Base-by-base conservation (phyloP, 2,329 filamentous ascomycete species). In the Nemania diffusa region DNA sequence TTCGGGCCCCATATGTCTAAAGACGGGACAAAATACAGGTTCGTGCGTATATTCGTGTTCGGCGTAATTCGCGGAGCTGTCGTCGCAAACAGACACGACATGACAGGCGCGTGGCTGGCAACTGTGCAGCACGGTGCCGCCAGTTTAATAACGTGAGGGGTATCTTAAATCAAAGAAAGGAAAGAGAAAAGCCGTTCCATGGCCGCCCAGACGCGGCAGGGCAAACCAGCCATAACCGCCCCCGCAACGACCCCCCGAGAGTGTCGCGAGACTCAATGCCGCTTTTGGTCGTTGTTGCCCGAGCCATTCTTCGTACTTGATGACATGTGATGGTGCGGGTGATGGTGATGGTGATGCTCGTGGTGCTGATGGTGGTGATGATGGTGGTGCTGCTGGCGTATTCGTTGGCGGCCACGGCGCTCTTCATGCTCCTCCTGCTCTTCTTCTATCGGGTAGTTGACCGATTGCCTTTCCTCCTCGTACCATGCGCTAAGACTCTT, bases 401-500 rank as follows among this genome's bases (percentile, higher is more conserved):
- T 79, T 62, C 81, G 74, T 70, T 80, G 78, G 1, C 82, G 79
- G 4, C 81, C 81, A 37, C 80, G 76, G 34, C 77, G 78, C 71
- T 79, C 75, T 71, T 81, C 78, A 27, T 77, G 78, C 71, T 79
- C 75, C 70, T 81, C 78, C 26, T 77, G 78, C 71, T 79, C 75
- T 71, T 81, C 78, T 71, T 82, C 80, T 50, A 81, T 82, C 27
- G 80, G 78, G 55, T 78, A 77, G 77, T 80, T 83, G 57, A 82
- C 75, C 20, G 81, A 78, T 57, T 81, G 78, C 48, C 84, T 81
- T 69, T 87, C 85, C 78, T 89, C 87, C 77, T 89, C 87, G 75
- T 89, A 87, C 86, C 86, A 88, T 17, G 83, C 79, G 75, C 85
- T 86, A 48, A 89, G 77, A 44, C 85, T 81, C 82, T 88, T 89